phyloP scores from a whole-genome alignment of 441 rosid species.

The Francoa sonchifolia region DNA sequence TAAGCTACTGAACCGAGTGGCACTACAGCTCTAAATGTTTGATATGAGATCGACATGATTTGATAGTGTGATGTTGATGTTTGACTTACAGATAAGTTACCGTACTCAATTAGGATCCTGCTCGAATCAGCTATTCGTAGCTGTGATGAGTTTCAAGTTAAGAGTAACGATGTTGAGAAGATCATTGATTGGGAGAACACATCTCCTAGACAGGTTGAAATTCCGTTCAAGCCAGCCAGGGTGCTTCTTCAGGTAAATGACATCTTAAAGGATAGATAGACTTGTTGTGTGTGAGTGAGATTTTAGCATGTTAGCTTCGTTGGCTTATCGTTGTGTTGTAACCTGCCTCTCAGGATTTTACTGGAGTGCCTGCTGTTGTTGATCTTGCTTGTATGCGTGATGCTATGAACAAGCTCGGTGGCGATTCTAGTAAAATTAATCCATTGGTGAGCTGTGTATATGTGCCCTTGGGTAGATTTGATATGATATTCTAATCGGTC shows the following conservation, averaged over 20 bases:
- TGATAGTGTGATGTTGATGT: conserved; percentile 10
- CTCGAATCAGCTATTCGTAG: conserved; percentile 63
- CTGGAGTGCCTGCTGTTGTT: conserved; percentile 70
- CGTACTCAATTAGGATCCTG: conserved; percentile 52
- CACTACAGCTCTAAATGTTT: neutral
- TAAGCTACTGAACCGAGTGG: neutral
- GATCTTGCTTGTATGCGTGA: conserved; percentile 72
- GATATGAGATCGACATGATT: conserved; percentile 1
- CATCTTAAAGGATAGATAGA: neutral
- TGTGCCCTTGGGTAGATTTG: neutral
- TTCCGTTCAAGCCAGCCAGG: conserved; percentile 63
- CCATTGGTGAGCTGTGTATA: conserved; percentile 32
- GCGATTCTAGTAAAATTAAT: conserved; percentile 46
- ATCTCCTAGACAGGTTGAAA: conserved; percentile 52
- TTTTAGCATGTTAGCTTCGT: neutral
- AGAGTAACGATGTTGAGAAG: too few species aligned
- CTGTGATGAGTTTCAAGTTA: conserved; percentile 60
- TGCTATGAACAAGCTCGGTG: conserved; percentile 61
- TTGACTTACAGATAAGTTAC: conserved; percentile 37
- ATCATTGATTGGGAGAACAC: conserved; percentile 61
- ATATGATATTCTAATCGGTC: neutral
- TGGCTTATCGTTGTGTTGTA: conserved; percentile 3
- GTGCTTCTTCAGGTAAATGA: conserved; percentile 50
- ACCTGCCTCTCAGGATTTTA: conserved; percentile 36
- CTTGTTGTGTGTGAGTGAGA: neutral